Base-by-base conservation (phyloP, 2,329 filamentous ascomycete genomes). In the Rhytidhysteron rufulum region DNA sequence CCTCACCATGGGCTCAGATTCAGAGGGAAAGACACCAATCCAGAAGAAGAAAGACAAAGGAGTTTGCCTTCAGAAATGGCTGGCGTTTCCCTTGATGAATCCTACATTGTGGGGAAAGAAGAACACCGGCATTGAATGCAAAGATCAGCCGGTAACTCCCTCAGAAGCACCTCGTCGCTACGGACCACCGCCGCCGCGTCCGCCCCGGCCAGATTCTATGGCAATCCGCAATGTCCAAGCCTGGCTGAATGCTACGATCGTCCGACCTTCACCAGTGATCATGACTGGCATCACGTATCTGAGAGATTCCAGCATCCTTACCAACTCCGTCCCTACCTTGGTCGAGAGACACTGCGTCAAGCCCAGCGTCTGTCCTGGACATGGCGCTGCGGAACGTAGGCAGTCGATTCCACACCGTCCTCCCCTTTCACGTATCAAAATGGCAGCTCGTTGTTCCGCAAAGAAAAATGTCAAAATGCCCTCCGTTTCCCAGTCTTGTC, bases 201-300 rank as follows among this genome's bases (percentile, higher is more conserved):
- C 49, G 19, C 39, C 51, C 8, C 47, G 59, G 40, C 53, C 58
- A 19, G 46, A 56, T n/a, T 54, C 60, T 1, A 47, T 39, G 25
- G 42, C 56, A 9, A 45, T 57, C 10, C 51, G 51, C 9, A 47
- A 63, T 31, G 51, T 65, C 11, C 51, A 59, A 34, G 58, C 54
- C 32, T 63, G 61, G 61, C 46, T 65, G 2, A 58, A 63, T 25
- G 49, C 56, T 6, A 62, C 53, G 40, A 43, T 48, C 24, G 50
- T 37, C 20, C 51, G 45, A n/a, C 50, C 55, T 1, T 50, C 55
- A 7, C 50, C 54, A 32, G 53, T 54, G 3, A 40, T 65, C 15
- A 65, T 65, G 61, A 44, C 47, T 5, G 61, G 60, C n/a, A 27
- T 63, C 5, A 41, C 54, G 5, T 65, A 65, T 44, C 63, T 60